Base-by-base conservation (phyloP, 2,329 filamentous ascomycete genomes). In the Monosporascus ibericus region DNA sequence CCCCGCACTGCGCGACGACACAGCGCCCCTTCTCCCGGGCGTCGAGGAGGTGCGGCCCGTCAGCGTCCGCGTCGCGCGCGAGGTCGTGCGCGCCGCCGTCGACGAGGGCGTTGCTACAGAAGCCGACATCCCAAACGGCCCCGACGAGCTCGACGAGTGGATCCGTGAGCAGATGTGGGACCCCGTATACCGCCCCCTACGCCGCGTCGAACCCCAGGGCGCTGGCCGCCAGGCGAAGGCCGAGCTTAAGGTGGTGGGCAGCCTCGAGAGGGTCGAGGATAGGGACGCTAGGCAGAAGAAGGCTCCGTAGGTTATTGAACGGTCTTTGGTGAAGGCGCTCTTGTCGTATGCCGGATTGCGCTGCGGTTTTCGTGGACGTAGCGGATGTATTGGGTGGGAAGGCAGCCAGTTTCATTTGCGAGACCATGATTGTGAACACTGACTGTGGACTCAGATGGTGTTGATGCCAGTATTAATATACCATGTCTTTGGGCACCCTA, bases 151-250 rank as follows among this genome's bases (percentile, higher is more conserved):
- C 36, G 83, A 88, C 51, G 79, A 80, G 52, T 92, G 88, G 88
- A 84, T 92, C 54, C 68, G 77, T 25, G 85, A 85, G 70, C 88
- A 91, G 74, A 92, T 92, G 88, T 92, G 88, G 88, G 74, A 86
- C 56, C 78, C 88, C 0, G 76, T 75, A 48, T 92, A 92, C 65
- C 70, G 87, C 25, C 79, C 81, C 1, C 65, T 90, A 59, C 79
- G 76, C 64, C 73, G 76, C 37, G 82, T 90, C 5, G 70, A 73
- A 20, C 69, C 73, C 27, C 68, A 72, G 5, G 67, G 65, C 0
- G 84, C 84, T 1, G 78, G 75, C 47, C 72, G 81, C n/a, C 70
- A 75, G 57, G 85, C 85, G 0, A 84, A 70, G 67, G 83, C 81
- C 0, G 77, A 85, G 68, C 65, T 81, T 57, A 79, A 80, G 54